Base-by-base conservation (phyloP, 768 basidiomycete species). In the Neoboletus subvelutipes region DNA sequence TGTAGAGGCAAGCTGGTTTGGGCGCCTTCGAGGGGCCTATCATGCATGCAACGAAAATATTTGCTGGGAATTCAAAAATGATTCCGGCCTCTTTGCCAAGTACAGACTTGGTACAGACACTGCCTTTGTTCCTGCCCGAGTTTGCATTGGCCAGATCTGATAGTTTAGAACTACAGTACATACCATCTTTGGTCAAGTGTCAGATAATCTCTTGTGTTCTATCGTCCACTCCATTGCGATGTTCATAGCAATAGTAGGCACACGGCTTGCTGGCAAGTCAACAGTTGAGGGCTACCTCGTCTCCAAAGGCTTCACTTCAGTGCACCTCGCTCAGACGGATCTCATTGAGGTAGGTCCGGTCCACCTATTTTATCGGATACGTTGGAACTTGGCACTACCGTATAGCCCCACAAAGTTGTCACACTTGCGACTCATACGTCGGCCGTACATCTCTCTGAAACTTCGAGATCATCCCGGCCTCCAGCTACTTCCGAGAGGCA, bases 221-320 rank as follows among this genome's bases (percentile, higher is more conserved):
- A 36, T 51, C 43, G 4, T 10, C 5, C 17, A 17, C 18, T 58
- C 34, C 37, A 46, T 29, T 8, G 37, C 53, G 55, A 89, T 89
- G 87, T 83, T 89, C 70, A 78, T 89, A 62, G 82, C 85, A 28
- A 80, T 90, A 49, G 74, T 87, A 48, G 88, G 87, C 45, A 83
- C 87, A 0, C 78, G 76, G 13, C 79, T 73, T 56, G 80, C 88
- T 24, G 88, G 88, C 9, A 86, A 85, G 65, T 78, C 83, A 12
- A 74, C 75, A 17, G 74, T 91, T 18, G 76, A 82, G 64, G 76
- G 83, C 31, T 89, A 85, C 64, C 78, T 90, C 18, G 73, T 84
- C 31, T 65, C 70, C 4, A 83, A 86, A 60, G 81, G 80, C 5
- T 92, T 90, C 63, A 75, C 71, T 15, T 68, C 76, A 11, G 78